These are phyloP conservation scores for Boletus sp. DNA, from an alignment of 768 basidiomycete species.

Conservation along the genomic window DNA sequence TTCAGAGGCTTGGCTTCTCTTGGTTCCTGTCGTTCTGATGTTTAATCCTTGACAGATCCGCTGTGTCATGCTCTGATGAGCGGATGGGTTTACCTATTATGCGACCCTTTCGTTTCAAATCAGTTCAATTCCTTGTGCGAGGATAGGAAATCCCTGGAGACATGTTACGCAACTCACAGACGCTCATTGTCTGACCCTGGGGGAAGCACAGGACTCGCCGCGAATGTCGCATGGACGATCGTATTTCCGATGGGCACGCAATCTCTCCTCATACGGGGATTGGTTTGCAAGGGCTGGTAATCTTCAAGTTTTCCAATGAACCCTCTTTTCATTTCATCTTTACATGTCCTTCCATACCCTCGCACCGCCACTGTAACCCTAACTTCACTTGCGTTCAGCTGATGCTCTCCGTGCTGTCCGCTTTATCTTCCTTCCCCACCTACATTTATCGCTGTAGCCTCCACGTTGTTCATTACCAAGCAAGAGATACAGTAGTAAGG, in stretches of 20 bases:
- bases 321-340: not conserved
- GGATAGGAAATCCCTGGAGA: not conserved
- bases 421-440: too few species aligned
- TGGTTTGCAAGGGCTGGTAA: not conserved
- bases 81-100: not conserved
- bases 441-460: not conserved
- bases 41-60: conserved; percentile 40
- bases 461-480: not conserved
- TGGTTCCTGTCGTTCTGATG: not conserved
- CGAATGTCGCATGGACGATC: not conserved
- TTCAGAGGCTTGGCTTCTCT: too few species aligned
- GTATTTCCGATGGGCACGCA: not conserved
- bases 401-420: too few species aligned
- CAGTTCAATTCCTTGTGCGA: not conserved
- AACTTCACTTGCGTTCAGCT: not conserved
- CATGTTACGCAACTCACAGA: not conserved
- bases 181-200: not conserved
- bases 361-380: not conserved
- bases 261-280: not conserved
- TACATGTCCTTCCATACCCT: not conserved
- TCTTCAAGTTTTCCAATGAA: not conserved
- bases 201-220: conserved; percentile 3
- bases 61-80: conserved; percentile 46
- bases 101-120: not conserved
- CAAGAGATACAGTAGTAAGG: too few species aligned